phyloP scores from a whole-genome alignment of 768 basidiomycete species.

The Tylopilus balloui region DNA sequence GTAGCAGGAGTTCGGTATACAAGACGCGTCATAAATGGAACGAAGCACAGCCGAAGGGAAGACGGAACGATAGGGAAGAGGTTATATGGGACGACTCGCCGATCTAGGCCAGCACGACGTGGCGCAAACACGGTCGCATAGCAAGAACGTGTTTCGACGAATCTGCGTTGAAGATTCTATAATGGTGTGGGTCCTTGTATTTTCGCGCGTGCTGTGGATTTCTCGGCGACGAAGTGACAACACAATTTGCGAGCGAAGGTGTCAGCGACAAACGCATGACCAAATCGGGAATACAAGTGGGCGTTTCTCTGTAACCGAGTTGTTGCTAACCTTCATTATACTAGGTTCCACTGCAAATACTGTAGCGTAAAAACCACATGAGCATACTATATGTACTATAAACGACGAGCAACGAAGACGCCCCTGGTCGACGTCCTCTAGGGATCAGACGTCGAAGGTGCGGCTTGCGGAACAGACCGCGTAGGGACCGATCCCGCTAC shows the following conservation, averaged over 20 bases:
- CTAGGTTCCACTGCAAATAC: slow-evolving; percentile 3
- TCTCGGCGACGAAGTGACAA: slow-evolving; percentile 7
- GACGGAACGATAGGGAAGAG: background rate
- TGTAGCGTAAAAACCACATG: slow-evolving; percentile 11
- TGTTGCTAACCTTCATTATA: no score
- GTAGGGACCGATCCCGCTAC: slow-evolving; percentile 3
- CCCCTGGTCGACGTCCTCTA: slow-evolving; percentile 34
- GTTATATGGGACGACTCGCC: background rate
- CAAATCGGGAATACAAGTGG: slow-evolving; percentile 31
- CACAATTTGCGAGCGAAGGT: background rate
- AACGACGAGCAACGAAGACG: background rate
- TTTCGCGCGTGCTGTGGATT: background rate
- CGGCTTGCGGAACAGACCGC: slow-evolving; percentile 5
- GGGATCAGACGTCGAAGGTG: background rate
- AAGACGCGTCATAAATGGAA: slow-evolving; percentile 20
- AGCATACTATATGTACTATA: slow-evolving; percentile 6
- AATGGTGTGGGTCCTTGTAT: slow-evolving; percentile 12
- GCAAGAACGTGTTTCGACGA: background rate
- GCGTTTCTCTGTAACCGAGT: slow-evolving; percentile 5
- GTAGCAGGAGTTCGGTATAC: background rate
- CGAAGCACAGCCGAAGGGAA: background rate
- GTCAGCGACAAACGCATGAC: slow-evolving; percentile 20
- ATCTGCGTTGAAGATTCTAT: background rate
- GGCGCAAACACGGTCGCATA: background rate
- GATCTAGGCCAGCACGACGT: background rate